These are phyloP conservation scores for Sugiyamaella xylanicola DNA, from an alignment of 1,139 yeast genomes.

Conservation along the genomic window DNA sequence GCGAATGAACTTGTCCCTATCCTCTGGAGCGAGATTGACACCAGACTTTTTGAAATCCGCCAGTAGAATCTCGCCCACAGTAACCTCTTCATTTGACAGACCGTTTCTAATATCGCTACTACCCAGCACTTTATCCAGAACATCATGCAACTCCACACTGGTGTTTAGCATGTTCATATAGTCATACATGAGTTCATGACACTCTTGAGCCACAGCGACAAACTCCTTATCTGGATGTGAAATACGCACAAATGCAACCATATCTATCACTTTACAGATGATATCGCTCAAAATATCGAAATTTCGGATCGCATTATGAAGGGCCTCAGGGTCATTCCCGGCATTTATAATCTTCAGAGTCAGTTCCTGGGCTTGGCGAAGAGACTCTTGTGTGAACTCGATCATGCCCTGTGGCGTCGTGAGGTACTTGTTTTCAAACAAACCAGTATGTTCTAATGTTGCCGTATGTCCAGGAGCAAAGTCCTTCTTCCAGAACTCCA, in stretches of 20 bases:
- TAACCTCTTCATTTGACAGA: constrained; percentile 69
- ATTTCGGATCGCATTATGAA: constrained; percentile 58
- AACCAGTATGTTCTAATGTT: constrained; percentile 50
- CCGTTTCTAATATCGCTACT: constrained; percentile 45
- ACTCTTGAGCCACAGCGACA: constrained; percentile 79
- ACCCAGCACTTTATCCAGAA: constrained; percentile 57
- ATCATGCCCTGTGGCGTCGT: constrained; percentile 70
- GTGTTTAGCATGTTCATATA: constrained; percentile 94
- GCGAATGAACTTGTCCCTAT: constrained; percentile 70
- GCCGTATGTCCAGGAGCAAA: constrained; percentile 20
- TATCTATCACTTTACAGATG: constrained; percentile 88
- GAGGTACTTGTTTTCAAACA: constrained; percentile 72
- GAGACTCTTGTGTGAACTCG: constrained; percentile 65
- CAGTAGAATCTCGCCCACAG: constrained; percentile 77
- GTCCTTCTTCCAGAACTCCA: constrained; percentile 25
- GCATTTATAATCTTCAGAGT: constrained; percentile 54
- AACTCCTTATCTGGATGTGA: constrained; percentile 77
- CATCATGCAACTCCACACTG: constrained; percentile 68
- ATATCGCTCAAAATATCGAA: constrained; percentile 86
- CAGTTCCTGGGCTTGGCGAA: constrained; percentile 61
- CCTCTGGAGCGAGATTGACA: constrained; percentile 68
- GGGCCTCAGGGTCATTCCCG: constrained; percentile 50
- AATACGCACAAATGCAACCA: constrained; percentile 89
- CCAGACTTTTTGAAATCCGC: constrained; percentile 93
- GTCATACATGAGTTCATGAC: constrained; percentile 88